These are phyloP conservation scores for Vitis riparia DNA, from an alignment of 164 flowering plant species.

Conservation along the genomic window DNA sequence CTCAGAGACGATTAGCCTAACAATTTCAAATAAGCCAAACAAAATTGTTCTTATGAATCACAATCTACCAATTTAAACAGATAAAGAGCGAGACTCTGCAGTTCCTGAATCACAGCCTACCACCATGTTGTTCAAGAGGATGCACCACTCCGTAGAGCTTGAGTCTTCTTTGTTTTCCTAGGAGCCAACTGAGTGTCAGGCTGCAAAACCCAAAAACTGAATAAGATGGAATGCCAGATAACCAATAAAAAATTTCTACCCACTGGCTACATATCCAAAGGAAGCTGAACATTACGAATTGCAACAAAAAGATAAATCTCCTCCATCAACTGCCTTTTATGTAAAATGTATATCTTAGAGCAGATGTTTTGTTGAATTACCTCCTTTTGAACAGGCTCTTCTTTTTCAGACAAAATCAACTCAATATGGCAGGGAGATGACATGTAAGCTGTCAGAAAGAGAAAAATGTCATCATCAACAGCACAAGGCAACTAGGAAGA, in stretches of 20 bases:
- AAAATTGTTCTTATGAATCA: slow-evolving; percentile 3
- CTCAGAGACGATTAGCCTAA: too few species aligned
- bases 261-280: not conserved
- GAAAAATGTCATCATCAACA: not conserved
- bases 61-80: not conserved
- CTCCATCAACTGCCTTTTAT: not conserved
- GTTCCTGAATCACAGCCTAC: too few species aligned
- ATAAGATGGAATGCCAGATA: not conserved
- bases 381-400: slow-evolving; percentile 51
- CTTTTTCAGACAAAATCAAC: slow-evolving; percentile 46
- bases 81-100: too few species aligned
- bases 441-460: slow-evolving; percentile 41
- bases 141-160: slow-evolving; percentile 20
- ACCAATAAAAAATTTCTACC: not conserved
- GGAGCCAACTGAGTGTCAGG: slow-evolving; percentile 46
- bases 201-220: slow-evolving; percentile 20
- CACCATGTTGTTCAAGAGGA: slow-evolving; percentile 16
- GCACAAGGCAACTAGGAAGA: not conserved
- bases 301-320: not conserved
- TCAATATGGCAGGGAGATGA: slow-evolving; percentile 57
- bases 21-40: not conserved
- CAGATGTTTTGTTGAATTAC: slow-evolving; percentile 14
- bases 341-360: not conserved
- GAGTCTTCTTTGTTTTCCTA: slow-evolving; percentile 25
- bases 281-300: too few species aligned